Base-by-base conservation (phyloP, 768 basidiomycete species). In the Termitomyces sp. region DNA sequence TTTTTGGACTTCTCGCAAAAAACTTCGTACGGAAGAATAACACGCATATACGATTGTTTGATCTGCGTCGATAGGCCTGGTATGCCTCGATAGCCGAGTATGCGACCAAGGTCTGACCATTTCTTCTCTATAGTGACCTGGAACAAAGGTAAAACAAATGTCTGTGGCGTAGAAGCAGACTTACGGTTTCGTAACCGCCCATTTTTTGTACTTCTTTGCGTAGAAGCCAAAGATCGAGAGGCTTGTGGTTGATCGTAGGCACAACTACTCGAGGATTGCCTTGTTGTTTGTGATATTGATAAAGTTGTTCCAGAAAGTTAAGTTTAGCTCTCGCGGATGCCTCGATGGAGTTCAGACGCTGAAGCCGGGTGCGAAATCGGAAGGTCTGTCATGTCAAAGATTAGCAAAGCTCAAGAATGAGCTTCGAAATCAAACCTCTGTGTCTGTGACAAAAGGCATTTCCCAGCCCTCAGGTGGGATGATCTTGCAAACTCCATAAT, bases 301-400 rank as follows among this genome's bases (percentile, higher is more conserved):
- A 95, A 50, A 99, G 82, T 73, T 97, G 94, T 71, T 98, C 96
- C 63, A 98, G 75, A 74, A 97, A 98, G 77, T 97, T 98, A 71
- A 98, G 76, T 73, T 95, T 97, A 51, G 97, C 96, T 64, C 97
- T 80, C 59, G 94, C 95, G 36, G 95, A 91, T 16, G 97, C 97
- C 75, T 98, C 96, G 63, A 99, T 93, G 61, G 92, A 94, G 72
- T 98, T 98, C 66, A 99, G 79, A 61, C 91, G 86, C 72, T 97
- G 94, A 44, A 98, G 75, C 51, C 97, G 87, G 52, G 96, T 99
- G 74, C 92, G 92, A 77, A 99, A 99, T 50, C 93, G 90, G 75
- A 97, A 98, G 57, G 80, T 80, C 94, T 93, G 71, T 37, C 36
- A 58, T 26, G 64, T 54, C 60, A 54, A 41, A 59, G 61, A 51